Percentiles rank a stretch among this genome's conserved stretches.
Conservation (phyloP, 768 basidiomycete genomes). For the Suillus bovinus region DNA sequence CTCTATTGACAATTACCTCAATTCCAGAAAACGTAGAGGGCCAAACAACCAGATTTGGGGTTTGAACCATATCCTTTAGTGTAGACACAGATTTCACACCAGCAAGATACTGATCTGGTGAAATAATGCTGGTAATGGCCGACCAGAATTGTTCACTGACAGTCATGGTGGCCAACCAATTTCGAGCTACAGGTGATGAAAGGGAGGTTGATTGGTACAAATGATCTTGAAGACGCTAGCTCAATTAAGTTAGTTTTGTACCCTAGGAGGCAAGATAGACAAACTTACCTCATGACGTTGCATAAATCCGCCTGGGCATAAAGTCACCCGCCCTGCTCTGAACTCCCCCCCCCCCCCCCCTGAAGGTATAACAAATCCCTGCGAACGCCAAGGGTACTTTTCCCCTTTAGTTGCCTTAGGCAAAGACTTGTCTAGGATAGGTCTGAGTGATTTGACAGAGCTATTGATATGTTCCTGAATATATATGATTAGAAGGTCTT, state of each 20-base stretch:
- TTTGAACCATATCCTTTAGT: not conserved
- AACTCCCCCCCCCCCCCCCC: not conserved
- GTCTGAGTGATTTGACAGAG: not conserved
- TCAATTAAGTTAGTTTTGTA: not conserved
- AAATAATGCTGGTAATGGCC: not conserved
- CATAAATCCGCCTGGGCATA: not conserved
- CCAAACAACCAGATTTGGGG: not conserved
- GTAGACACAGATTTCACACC: not conserved
- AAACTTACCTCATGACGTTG: not conserved
- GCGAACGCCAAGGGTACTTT: not conserved
- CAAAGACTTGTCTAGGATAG: not conserved
- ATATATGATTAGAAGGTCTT: not conserved
- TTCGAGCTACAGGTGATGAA: not conserved
- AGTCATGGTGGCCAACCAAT: constrained; percentile 1
- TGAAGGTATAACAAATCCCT: not conserved
- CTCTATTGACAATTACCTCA: constrained; percentile 5
- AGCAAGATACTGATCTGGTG: not conserved
- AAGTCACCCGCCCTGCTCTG: not conserved
- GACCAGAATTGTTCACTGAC: not conserved
- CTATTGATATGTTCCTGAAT: not conserved
- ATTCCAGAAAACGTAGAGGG: constrained; percentile 2
- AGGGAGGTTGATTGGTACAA: not conserved
- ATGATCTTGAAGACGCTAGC: not conserved
- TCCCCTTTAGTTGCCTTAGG: not conserved
- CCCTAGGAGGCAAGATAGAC: not conserved